Conservation (phyloP, 1,139 yeast species). For the Casaregolazyma lundiana region DNA sequence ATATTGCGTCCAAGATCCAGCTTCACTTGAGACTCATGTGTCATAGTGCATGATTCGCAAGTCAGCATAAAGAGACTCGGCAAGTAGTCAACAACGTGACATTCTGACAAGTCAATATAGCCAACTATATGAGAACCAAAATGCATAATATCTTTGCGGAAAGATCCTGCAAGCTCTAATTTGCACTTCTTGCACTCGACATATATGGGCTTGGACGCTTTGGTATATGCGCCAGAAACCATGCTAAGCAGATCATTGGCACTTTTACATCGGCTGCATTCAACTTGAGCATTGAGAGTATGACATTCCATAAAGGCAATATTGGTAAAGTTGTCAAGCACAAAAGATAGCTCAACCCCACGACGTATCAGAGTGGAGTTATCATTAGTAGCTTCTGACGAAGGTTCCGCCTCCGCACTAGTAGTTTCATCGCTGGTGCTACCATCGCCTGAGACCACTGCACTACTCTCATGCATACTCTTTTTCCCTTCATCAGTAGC, state of each 20-base stretch:
- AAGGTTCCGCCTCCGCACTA: slow-evolving; percentile 9
- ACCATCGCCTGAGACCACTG: too few species aligned
- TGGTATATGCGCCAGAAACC: slow-evolving; percentile 36
- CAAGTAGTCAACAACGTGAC: slow-evolving; percentile 34
- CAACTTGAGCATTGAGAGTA: slow-evolving; percentile 33
- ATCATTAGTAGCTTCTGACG: slow-evolving; percentile 6
- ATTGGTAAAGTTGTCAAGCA: slow-evolving; percentile 25
- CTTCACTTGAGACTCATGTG: slow-evolving; percentile 28
- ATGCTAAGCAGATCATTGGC: slow-evolving; percentile 32
- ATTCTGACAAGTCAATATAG: slow-evolving; percentile 36
- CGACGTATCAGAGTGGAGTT: slow-evolving; percentile 6
- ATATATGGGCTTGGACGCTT: slow-evolving; percentile 33
- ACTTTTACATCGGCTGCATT: slow-evolving; percentile 37
- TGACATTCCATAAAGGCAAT: slow-evolving; percentile 35
- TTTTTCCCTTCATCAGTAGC: slow-evolving; percentile 6
- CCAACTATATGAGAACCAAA: slow-evolving; percentile 29
- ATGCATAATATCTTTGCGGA: slow-evolving; percentile 36
- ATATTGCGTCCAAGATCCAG: slow-evolving; percentile 34
- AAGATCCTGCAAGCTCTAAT: slow-evolving; percentile 32
- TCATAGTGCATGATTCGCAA: slow-evolving; percentile 35
- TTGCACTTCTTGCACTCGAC: slow-evolving; percentile 35
- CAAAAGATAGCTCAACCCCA: slow-evolving; percentile 9
- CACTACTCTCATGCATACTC: too few species aligned
- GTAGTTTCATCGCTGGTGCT: too few species aligned
- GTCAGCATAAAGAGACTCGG: slow-evolving; percentile 37